A percentile compares a stretch with the other conserved stretches of the same genome.
These are phyloP conservation scores for Phytophthora lateralis DNA, from an alignment of 352 stramenopile genomes.

Conservation along the genomic window DNA sequence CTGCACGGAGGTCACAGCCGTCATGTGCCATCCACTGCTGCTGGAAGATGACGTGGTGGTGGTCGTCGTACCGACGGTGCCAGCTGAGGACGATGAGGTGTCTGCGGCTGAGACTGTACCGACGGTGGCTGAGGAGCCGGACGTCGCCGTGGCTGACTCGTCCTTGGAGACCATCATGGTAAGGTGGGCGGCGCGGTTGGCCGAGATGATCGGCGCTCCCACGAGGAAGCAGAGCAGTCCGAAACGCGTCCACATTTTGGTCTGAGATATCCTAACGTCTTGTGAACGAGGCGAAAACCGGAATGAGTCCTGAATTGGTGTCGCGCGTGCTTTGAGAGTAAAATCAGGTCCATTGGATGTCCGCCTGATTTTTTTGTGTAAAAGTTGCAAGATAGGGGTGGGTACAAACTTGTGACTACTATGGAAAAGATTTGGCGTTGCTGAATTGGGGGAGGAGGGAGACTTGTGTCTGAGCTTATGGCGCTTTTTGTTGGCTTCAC, in stretches of 20 bases:
- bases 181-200: conserved; percentile 11
- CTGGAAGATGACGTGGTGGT: conserved; percentile 7
- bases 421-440: background rate
- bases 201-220: background rate
- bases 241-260: conserved; percentile 15
- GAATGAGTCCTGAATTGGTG: conserved; percentile 2
- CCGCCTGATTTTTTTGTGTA: conserved; percentile 6
- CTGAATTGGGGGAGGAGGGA: background rate
- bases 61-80: background rate
- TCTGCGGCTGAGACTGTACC: conserved; percentile 5
- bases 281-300: background rate
- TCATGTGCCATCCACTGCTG: conserved; percentile 35
- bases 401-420: background rate
- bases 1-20: conserved; percentile 45
- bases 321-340: background rate
- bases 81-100: conserved; percentile 3
- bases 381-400: background rate
- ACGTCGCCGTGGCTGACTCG: background rate
- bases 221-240: conserved; percentile 16
- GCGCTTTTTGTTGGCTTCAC: background rate
- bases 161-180: conserved; percentile 18
- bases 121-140: background rate
- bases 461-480: background rate
- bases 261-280: background rate
- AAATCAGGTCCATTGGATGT: background rate